Percentiles rank a stretch among this genome's conserved stretches.
Evolutionary conservation across 345 rosid species (phyloP).

Genomic region (Eucalyptus curtisii): DNA sequence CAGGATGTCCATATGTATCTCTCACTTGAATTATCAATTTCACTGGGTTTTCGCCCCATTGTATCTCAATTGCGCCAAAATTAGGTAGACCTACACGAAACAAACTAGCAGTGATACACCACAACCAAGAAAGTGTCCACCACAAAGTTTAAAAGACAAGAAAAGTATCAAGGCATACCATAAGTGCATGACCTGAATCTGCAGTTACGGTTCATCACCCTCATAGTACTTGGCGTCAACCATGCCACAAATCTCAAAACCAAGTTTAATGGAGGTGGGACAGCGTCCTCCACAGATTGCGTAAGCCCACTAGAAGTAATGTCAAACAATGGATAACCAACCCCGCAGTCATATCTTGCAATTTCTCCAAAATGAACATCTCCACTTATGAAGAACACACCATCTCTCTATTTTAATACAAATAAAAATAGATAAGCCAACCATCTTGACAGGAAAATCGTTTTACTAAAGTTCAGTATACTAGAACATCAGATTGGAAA

Average conservation of each 20-base stretch:
- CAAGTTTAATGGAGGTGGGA: slow-evolving; percentile 40
- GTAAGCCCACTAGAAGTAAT: slow-evolving; percentile 87
- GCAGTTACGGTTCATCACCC: slow-evolving; percentile 48
- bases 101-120: not conserved
- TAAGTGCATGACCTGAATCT: slow-evolving; percentile 62
- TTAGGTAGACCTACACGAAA: slow-evolving; percentile 47
- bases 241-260: slow-evolving; percentile 55
- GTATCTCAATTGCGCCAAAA: slow-evolving; percentile 71
- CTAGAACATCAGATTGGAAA: not conserved
- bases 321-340: slow-evolving; percentile 69
- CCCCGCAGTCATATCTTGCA: slow-evolving; percentile 66
- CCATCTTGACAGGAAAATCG: not conserved
- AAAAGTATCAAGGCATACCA: slow-evolving; percentile 24
- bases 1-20: slow-evolving; percentile 44
- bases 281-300: slow-evolving; percentile 63
- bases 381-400: slow-evolving; percentile 76
- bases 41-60: slow-evolving; percentile 54
- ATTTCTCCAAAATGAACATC: slow-evolving; percentile 96
- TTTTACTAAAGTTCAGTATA: not conserved
- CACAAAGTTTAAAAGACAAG: not conserved
- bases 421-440: not conserved
- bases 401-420: slow-evolving; percentile 44
- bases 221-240: slow-evolving; percentile 79
- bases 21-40: slow-evolving; percentile 51
- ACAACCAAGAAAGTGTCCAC: not conserved